These are phyloP conservation scores for Castanea mollissima DNA, from an alignment of 306 rosid species.

Conservation along the genomic window DNA sequence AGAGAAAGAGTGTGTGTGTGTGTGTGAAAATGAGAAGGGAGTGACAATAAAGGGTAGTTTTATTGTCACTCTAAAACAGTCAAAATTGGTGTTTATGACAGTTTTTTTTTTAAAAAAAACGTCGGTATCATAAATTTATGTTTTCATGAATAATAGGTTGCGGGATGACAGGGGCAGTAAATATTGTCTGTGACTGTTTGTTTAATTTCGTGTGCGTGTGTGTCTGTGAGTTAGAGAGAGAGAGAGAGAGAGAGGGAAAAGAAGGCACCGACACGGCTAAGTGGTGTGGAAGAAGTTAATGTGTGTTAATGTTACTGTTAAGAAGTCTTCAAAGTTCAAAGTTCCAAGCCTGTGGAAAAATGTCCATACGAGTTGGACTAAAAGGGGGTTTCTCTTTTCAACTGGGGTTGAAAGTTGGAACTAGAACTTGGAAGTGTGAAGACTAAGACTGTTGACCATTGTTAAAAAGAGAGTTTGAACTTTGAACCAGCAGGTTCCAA, in stretches of 20 bases:
- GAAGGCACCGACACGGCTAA: constrained; percentile 37
- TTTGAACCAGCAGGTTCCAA: no score
- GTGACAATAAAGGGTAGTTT: constrained; percentile 17
- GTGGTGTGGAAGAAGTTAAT: constrained; percentile 5
- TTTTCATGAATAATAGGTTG: constrained; percentile 8
- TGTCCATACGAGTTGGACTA: neutral
- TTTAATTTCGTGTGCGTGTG: no score
- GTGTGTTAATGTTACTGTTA: no score
- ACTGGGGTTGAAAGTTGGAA: no score
- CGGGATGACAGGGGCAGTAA: constrained; percentile 23
- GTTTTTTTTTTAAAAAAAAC: neutral
- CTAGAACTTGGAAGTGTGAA: no score
- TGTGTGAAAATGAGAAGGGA: neutral
- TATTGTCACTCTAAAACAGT: constrained; percentile 39
- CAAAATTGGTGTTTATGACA: neutral
- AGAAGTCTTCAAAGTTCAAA: no score
- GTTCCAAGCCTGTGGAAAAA: neutral
- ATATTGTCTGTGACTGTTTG: constrained; percentile 7
- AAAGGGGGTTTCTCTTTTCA: no score
- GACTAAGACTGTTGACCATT: no score
- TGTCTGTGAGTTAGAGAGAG: neutral
- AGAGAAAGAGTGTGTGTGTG: neutral
- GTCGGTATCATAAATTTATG: constrained; percentile 3
- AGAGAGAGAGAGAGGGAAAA: neutral
- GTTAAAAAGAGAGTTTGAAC: no score